Base-by-base conservation (phyloP, 2,329 filamentous ascomycete species). In the Cryphonectria nitschkei region DNA sequence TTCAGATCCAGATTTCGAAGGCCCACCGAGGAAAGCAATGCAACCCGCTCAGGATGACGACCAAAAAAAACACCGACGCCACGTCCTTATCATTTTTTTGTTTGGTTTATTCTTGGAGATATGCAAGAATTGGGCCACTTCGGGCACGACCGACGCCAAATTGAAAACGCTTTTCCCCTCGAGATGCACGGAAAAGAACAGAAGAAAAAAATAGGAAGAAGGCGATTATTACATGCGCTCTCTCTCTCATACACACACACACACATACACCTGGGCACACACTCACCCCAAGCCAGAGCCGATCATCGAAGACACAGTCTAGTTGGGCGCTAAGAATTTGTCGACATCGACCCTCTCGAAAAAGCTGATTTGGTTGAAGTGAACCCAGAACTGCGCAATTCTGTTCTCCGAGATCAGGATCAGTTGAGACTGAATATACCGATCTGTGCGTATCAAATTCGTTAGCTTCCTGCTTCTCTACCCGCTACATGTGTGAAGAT, bases 371-470 rank as follows among this genome's bases (percentile, higher is more conserved):
- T 90, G 87, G 0, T 84, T 84, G 74, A 88, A 87, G 0, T 79
- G 83, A 65, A 92, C 83, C 95, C 95, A 98, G 78, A 94, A 92
- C 78, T 95, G 93, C 2, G 94, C 95, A 68, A 98, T 79, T 56
- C 87, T 85, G 77, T 97, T 85, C n/a, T 89, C 87, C 2, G 92
- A 94, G 54, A 97, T 86, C 50, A 98, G 85, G 65, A 97, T 89
- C 32, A 98, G 85, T 74, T 95, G 89, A 0, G 90, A 91, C 2
- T 90, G 84, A 65, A 95, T 92, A 75, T 89, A 97, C 71, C 87
- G 86, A 76, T 94, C 93, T 95, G 67, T 3, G 71, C n/a, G 34
- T 19, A 16, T 22, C 26, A 34, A 26, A 1, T 71, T 16, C 52
- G 71, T 70, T n/a, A 73, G 67, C 52, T 67, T 13, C 69, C 34